Evolutionary conservation across 768 basidiomycete genomes (phyloP).

Genomic region (Neoboletus brunneissimus): DNA sequence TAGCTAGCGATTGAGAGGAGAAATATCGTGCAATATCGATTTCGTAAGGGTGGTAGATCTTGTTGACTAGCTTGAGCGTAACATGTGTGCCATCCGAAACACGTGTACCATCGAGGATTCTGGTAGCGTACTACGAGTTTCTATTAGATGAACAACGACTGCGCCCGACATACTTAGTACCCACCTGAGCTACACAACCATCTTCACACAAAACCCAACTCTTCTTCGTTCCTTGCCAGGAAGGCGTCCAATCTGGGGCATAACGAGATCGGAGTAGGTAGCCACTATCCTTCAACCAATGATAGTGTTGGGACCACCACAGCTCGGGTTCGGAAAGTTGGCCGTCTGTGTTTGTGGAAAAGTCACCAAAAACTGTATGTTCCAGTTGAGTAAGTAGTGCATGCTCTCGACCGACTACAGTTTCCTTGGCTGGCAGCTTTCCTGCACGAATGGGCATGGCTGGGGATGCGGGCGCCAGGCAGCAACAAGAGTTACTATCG

Average conservation of each 20-base stretch:
- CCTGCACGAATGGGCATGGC: neutral
- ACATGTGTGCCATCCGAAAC: slow-evolving; percentile 28
- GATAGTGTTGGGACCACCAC: slow-evolving; percentile 14
- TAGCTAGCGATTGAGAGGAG: neutral
- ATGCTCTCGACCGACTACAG: neutral
- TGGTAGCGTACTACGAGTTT: slow-evolving; percentile 1
- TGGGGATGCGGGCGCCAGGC: too few species aligned
- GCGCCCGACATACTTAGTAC: neutral
- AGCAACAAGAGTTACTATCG: too few species aligned
- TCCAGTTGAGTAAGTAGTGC: neutral
- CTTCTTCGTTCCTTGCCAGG: slow-evolving; percentile 13
- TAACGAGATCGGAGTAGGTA: slow-evolving; percentile 22
- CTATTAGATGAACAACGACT: slow-evolving; percentile 18
- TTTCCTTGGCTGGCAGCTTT: neutral
- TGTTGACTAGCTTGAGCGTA: slow-evolving; percentile 28
- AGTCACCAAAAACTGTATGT: neutral
- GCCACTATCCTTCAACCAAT: slow-evolving; percentile 14
- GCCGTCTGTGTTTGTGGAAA: neutral
- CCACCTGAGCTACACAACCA: neutral
- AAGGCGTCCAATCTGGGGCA: slow-evolving; percentile 20
- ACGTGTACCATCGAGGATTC: slow-evolving; percentile 31
- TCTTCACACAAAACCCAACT: slow-evolving; percentile 3
- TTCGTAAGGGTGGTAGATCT: slow-evolving; percentile 25
- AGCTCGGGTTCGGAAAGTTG: slow-evolving; percentile 4
- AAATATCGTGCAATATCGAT: slow-evolving; percentile 28